Evolutionary conservation across 1,284 basidiomycete species (phyloP).

Genomic region (Cystobasidium pallidum): DNA sequence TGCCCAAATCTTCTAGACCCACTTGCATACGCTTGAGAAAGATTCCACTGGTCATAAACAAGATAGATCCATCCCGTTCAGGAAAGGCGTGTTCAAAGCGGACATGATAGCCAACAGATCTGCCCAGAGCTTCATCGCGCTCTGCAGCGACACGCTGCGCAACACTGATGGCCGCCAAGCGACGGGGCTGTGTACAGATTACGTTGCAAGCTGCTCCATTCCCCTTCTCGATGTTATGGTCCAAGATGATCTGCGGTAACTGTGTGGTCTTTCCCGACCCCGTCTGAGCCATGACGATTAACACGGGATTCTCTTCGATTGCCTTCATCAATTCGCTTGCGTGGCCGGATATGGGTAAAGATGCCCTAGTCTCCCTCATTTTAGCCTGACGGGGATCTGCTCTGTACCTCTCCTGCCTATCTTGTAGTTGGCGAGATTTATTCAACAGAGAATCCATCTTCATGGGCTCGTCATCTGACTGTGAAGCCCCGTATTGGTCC

Average conservation of each 20-base stretch:
- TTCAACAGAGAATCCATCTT: slow-evolving; percentile 55
- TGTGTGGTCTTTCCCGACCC: slow-evolving; percentile 91
- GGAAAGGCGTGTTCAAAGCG: slow-evolving; percentile 85
- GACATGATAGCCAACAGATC: slow-evolving; percentile 85
- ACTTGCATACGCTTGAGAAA: slow-evolving; percentile 76
- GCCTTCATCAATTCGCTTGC: slow-evolving; percentile 62
- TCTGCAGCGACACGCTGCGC: slow-evolving; percentile 87
- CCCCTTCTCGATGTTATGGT: slow-evolving; percentile 69
- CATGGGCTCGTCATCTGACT: slow-evolving; percentile 53
- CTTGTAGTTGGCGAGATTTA: slow-evolving; percentile 68
- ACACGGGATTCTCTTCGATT: slow-evolving; percentile 30
- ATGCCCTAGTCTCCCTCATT: slow-evolving; percentile 70
- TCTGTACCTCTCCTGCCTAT: slow-evolving; percentile 67
- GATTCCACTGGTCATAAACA: slow-evolving; percentile 93
- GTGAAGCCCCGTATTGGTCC: slow-evolving; percentile 45
- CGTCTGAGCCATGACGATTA: slow-evolving; percentile 68
- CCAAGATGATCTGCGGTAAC: slow-evolving; percentile 58
- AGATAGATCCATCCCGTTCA: slow-evolving; percentile 78
- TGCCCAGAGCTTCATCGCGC: slow-evolving; percentile 72
- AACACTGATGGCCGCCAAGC: slow-evolving; percentile 86
- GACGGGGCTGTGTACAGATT: slow-evolving; percentile 85
- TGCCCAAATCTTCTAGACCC: slow-evolving; percentile 89
- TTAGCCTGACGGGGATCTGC: slow-evolving; percentile 65
- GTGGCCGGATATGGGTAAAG: slow-evolving; percentile 74
- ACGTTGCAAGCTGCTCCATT: slow-evolving; percentile 74